Evolutionary conservation across 2,329 filamentous ascomycete species (phyloP).

Genomic region (Pseudonectria foliicola): DNA sequence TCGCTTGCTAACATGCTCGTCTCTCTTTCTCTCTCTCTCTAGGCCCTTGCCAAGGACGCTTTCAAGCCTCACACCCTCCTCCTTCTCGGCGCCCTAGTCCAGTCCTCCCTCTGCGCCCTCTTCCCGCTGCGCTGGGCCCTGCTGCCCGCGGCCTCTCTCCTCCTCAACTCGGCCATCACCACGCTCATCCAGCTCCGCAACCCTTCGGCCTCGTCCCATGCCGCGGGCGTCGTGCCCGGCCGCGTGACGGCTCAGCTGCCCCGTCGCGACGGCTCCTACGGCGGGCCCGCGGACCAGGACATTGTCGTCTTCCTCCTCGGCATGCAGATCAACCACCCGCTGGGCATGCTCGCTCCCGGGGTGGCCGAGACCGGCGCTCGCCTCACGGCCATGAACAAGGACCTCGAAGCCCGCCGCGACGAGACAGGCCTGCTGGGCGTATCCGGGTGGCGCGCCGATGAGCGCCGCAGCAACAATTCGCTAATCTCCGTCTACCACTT

Average conservation of each 20-base stretch:
- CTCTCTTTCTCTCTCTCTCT: neutral
- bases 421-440: conserved; percentile 41
- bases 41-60: conserved; percentile 24
- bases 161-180: conserved; percentile 24
- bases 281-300: conserved; percentile 20
- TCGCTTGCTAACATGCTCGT: too few species aligned
- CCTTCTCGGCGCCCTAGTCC: conserved; percentile 27
- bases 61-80: conserved; percentile 27
- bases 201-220: conserved; percentile 14
- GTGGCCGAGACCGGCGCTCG: conserved; percentile 28
- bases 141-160: conserved; percentile 24
- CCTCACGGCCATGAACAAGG: conserved; percentile 32
- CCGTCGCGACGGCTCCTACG: conserved; percentile 17
- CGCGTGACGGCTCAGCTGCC: conserved; percentile 30
- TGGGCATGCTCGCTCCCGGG: conserved; percentile 41
- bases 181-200: conserved; percentile 21
- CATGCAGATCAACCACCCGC: conserved; percentile 39
- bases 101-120: conserved; percentile 25
- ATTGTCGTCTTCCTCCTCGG: conserved; percentile 40
- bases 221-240: conserved; percentile 23
- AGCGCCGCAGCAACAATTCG: conserved; percentile 33
- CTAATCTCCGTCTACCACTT: conserved; percentile 45
- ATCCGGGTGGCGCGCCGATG: conserved; percentile 33
- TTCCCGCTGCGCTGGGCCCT: conserved; percentile 30
- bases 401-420: conserved; percentile 29